Evolutionary conservation across 2,329 filamentous ascomycete species (phyloP), one percentile per base, ranked within the genome.

Genomic region (Monilinia fructicola): DNA sequence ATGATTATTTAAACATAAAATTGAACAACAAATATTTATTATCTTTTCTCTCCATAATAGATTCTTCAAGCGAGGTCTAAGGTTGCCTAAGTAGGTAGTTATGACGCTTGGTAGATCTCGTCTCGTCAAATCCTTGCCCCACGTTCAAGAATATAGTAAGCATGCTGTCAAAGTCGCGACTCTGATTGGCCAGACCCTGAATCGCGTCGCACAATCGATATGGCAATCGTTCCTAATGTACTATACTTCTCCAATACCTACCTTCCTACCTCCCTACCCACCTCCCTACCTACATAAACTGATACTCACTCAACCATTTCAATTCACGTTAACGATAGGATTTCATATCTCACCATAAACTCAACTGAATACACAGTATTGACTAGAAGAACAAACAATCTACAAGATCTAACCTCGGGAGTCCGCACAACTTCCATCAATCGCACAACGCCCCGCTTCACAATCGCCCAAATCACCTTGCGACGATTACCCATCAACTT

Each of bases 91-190:
- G n/a, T n/a, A n/a, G n/a, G n/a, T n/a, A 35, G 42, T 59, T 14
- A 48, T 59, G 26, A 59, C 42, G 21, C 21, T 26, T 38, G 12
- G 28, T 35, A 16, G 44, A 35, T 48, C 21, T 21, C 14, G 14
- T 46, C 55, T 60, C 56, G 56, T 60, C 56, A 60, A 60, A 50
- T 60, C 14, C 7, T 48, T 60, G 26, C 56, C 42, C 56, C 42
- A 60, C 56, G 42, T 60, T 60, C 21, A 35, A 35, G 21, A 46
- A 35, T 35, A 18, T 35, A n/a, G 42, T 48, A 35, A 48, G 56
- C 56, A 60, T 60, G 56, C 42, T 50, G 44, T 14, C 14, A 50
- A 38, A 60, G 44, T 50, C 44, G 28, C n/a, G 44, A 26, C 31
- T 60, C 28, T 28, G 44, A 60, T 60, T 60, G 58, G 58, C 4